phyloP scores from a whole-genome alignment of 2,329 filamentous ascomycete species.

The Paraphoma chrysanthemicola region DNA sequence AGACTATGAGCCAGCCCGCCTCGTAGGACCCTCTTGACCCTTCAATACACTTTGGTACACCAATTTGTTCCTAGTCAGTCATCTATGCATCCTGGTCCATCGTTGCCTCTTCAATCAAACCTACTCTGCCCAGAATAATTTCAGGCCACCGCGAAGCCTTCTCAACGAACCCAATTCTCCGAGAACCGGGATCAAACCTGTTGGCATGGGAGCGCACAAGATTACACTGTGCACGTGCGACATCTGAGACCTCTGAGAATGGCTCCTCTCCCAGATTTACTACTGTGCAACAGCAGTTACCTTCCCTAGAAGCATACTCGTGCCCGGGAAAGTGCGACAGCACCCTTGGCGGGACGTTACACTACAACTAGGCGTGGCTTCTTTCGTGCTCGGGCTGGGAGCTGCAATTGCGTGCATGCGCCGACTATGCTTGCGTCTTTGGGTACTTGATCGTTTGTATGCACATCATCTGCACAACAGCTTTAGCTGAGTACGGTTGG shows the following conservation, averaged over 20 bases:
- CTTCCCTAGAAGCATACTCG: background rate
- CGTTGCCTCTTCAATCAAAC: background rate
- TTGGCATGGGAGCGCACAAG: background rate
- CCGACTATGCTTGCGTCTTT: background rate
- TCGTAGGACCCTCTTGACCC: too few species aligned
- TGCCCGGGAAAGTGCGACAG: conserved; percentile 12
- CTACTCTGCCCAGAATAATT: background rate
- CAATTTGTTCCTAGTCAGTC: too few species aligned
- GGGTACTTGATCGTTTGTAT: background rate
- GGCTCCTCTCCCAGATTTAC: background rate
- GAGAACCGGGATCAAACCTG: background rate
- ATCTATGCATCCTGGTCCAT: background rate
- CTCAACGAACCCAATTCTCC: background rate
- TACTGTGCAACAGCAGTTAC: too few species aligned
- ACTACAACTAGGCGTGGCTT: background rate
- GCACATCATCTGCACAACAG: background rate
- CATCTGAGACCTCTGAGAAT: too few species aligned
- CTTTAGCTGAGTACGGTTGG: background rate
- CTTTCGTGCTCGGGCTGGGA: conserved; percentile 2
- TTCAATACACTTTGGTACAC: too few species aligned
- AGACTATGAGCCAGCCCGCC: too few species aligned
- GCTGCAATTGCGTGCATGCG: background rate
- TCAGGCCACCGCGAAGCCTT: background rate
- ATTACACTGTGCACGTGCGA: background rate
- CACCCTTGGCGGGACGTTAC: background rate